These are phyloP conservation scores for Pseudogymnoascus sp. DNA, from an alignment of 2,329 filamentous ascomycete genomes.

Conservation along the genomic window DNA sequence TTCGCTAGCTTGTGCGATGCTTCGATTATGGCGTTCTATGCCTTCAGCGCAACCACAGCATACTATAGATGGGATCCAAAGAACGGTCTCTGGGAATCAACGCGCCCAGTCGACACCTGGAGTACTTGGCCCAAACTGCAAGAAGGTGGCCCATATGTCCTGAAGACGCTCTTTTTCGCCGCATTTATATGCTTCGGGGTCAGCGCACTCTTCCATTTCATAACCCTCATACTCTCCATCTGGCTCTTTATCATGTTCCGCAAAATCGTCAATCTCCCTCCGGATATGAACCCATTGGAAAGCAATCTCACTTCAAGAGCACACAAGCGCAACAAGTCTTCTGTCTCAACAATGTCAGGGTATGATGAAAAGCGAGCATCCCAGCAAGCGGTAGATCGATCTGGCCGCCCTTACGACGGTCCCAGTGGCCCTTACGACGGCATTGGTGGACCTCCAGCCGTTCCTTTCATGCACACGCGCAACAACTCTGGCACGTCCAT, in stretches of 20 bases:
- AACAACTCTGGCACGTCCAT: conserved; percentile 49
- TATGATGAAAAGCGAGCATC: not conserved
- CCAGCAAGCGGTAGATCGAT: conserved; percentile 19
- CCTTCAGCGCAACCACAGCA: conserved; percentile 43
- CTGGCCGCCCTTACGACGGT: conserved; percentile 38
- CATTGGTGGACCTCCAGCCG: conserved; percentile 42
- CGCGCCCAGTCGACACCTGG: conserved; percentile 44
- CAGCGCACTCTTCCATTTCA: conserved; percentile 41
- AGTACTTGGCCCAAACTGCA: conserved; percentile 49
- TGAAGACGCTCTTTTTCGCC: conserved; percentile 54
- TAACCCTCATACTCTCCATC: conserved; percentile 62
- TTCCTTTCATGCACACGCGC: conserved; percentile 78
- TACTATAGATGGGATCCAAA: conserved; percentile 28
- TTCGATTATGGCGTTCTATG: conserved; percentile 46
- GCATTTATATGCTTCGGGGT: conserved; percentile 63
- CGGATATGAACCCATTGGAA: conserved; percentile 93
- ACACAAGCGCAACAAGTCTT: conserved; percentile 67
- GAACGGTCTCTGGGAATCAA: conserved; percentile 3
- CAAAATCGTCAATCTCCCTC: conserved; percentile 72
- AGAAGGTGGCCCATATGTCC: conserved; percentile 42
- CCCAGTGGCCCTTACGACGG: not conserved
- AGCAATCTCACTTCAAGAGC: conserved; percentile 64
- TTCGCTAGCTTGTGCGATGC: conserved; percentile 71
- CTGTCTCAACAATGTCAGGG: conserved; percentile 20
- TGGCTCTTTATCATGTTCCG: conserved; percentile 75